These are phyloP conservation scores for Coemansia sp. DNA, from an alignment of 192 early-diverging fungal genomes.

Conservation along the genomic window DNA sequence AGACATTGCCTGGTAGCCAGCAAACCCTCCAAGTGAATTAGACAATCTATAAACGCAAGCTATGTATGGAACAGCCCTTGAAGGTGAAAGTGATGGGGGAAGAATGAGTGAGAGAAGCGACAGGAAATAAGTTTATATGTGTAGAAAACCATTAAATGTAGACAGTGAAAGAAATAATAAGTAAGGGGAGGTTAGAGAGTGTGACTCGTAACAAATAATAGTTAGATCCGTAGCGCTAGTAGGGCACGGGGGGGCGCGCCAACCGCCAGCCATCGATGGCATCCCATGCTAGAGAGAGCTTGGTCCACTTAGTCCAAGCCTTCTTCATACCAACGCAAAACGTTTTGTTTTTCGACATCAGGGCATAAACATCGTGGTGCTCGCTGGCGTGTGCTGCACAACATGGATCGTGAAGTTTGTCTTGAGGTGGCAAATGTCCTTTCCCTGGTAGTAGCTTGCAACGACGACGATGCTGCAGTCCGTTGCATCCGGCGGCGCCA, in stretches of 20 bases:
- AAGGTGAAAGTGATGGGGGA: too few relatives aligned
- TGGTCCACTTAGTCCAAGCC: not conserved
- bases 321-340: not conserved
- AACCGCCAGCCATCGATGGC: too few relatives aligned
- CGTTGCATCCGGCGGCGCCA: conserved; percentile 58
- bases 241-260: not conserved
- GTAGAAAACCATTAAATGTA: conserved; percentile 1
- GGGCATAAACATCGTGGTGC: conserved; percentile 38
- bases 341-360: not conserved
- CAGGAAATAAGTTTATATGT: too few relatives aligned
- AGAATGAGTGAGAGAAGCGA: too few relatives aligned
- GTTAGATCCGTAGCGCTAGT: not conserved
- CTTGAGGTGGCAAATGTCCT: conserved; percentile 49
- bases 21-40: too few relatives aligned
- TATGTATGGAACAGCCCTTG: too few relatives aligned
- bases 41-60: too few relatives aligned
- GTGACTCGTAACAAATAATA: not conserved
- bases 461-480: conserved; percentile 63
- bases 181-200: not conserved
- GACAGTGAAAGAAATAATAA: conserved; percentile 5
- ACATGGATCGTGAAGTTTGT: conserved; percentile 46
- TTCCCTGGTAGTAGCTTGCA: conserved; percentile 66
- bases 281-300: not conserved
- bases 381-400: conserved; percentile 16
- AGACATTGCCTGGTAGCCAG: too few relatives aligned